Evolutionary conservation across 2,329 filamentous ascomycete genomes (phyloP).

Genomic region (Fusarium praegraminearum): DNA sequence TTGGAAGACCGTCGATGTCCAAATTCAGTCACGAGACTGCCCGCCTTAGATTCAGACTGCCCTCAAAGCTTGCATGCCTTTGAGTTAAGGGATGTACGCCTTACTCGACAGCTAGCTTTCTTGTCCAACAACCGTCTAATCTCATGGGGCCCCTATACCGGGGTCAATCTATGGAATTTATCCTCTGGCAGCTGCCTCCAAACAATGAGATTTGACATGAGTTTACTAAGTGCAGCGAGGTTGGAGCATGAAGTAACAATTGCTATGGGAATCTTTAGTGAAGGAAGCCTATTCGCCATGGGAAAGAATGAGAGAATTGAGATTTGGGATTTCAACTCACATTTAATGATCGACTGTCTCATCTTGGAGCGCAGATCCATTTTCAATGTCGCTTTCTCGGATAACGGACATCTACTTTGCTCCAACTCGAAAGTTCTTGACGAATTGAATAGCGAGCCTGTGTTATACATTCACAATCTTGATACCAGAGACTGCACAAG

Average conservation of each 20-base stretch:
- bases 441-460: background rate
- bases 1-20: background rate
- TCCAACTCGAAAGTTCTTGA: background rate
- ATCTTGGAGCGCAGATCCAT: accelerated
- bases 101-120: background rate
- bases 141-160: too few species aligned
- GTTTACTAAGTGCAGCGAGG: too few species aligned
- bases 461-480: background rate
- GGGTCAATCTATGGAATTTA: background rate
- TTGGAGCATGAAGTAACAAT: too few species aligned
- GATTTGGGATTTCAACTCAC: background rate
- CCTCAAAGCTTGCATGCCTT: background rate
- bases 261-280: background rate
- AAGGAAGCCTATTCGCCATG: background rate
- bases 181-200: background rate
- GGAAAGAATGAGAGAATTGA: background rate
- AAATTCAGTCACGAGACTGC: background rate
- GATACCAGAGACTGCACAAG: accelerated
- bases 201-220: background rate
- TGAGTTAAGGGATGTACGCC: accelerated
- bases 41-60: background rate
- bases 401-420: background rate
- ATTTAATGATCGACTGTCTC: accelerated
- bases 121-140: background rate
- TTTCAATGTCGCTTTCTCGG: background rate